Percentiles rank a stretch among this genome's conserved stretches.
Conservation (phyloP, 352 stramenopile genomes). For the Blastocystis sp. region DNA sequence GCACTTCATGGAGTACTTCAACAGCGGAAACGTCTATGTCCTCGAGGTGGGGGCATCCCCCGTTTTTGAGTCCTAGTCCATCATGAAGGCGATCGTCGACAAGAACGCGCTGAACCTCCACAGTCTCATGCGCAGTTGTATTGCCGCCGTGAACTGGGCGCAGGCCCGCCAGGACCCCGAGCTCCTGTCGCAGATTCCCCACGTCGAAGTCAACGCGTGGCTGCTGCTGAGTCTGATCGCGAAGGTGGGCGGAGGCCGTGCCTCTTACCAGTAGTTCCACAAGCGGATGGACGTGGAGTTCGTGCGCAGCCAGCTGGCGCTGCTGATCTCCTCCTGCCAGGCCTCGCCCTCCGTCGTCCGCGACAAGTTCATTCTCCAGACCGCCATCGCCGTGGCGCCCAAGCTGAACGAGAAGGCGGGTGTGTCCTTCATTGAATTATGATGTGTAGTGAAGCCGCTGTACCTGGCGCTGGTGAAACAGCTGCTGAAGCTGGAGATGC, state of each 20-base stretch:
- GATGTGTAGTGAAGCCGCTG: conserved; percentile 20
- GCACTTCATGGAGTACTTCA: conserved; percentile 31
- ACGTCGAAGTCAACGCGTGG: conserved; percentile 42
- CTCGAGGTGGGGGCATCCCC: conserved; percentile 8
- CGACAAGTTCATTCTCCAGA: conserved; percentile 49
- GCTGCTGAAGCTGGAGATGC: conserved; percentile 52
- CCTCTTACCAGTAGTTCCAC: conserved; percentile 12
- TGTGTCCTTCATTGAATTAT: not conserved
- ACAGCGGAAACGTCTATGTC: conserved; percentile 14
- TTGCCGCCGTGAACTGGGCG: not conserved
- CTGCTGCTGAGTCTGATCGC: conserved; percentile 21
- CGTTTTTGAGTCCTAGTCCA: not conserved
- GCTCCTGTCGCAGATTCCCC: not conserved
- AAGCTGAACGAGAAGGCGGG: conserved; percentile 2
- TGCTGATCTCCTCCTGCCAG: not conserved
- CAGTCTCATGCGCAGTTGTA: conserved; percentile 25
- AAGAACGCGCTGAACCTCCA: conserved; percentile 10
- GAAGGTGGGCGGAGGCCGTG: conserved; percentile 1
- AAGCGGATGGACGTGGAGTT: conserved; percentile 54
- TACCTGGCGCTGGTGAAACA: conserved; percentile 26
- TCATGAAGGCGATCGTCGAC: conserved; percentile 33
- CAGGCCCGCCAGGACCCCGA: not conserved
- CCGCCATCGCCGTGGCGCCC: conserved; percentile 4
- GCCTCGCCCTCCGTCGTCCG: not conserved
- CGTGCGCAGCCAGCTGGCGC: not conserved